Conservation (phyloP, 768 basidiomycete genomes). For the Pholiota microspora region DNA sequence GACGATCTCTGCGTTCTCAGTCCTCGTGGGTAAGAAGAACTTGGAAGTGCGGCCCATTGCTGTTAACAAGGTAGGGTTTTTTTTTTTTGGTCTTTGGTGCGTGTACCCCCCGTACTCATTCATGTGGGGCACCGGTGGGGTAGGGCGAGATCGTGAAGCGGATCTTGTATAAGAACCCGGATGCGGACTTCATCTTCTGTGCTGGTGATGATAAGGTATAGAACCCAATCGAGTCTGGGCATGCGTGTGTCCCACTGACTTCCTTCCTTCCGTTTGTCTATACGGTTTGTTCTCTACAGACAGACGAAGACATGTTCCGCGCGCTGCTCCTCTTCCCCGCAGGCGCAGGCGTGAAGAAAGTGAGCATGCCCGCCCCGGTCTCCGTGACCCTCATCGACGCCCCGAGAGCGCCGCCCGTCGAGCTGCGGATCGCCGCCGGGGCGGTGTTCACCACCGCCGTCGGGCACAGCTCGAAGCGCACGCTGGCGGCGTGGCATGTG, state of each 20-base stretch:
- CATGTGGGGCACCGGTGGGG: neutral
- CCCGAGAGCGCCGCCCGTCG: conserved; percentile 40
- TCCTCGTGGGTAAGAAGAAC: conserved; percentile 98
- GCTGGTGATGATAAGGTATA: conserved; percentile 95
- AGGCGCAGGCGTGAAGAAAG: conserved; percentile 37
- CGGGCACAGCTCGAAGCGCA: conserved; percentile 87
- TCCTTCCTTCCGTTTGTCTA: too few relatives aligned
- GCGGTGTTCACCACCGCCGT: conserved; percentile 90
- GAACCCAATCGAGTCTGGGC: neutral
- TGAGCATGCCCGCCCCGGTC: conserved; percentile 58
- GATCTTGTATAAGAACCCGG: conserved; percentile 88
- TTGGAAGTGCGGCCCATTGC: conserved; percentile 94
- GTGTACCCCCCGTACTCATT: too few relatives aligned
- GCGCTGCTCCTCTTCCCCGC: conserved; percentile 65
- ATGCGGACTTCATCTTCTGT: conserved; percentile 95
- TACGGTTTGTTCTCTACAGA: conserved; percentile 38
- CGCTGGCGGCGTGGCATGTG: conserved; percentile 90
- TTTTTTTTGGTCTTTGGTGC: neutral
- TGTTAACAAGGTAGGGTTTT: conserved; percentile 73
- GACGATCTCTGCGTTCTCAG: conserved; percentile 37
- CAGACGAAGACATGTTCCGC: conserved; percentile 99
- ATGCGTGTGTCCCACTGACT: neutral
- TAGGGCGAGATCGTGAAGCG: conserved; percentile 96
- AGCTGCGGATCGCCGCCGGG: conserved; percentile 64
- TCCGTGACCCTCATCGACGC: conserved; percentile 52